These are phyloP conservation scores for Solanum gracilifrons DNA, from an alignment of 257 asterid genomes.

Conservation along the genomic window DNA sequence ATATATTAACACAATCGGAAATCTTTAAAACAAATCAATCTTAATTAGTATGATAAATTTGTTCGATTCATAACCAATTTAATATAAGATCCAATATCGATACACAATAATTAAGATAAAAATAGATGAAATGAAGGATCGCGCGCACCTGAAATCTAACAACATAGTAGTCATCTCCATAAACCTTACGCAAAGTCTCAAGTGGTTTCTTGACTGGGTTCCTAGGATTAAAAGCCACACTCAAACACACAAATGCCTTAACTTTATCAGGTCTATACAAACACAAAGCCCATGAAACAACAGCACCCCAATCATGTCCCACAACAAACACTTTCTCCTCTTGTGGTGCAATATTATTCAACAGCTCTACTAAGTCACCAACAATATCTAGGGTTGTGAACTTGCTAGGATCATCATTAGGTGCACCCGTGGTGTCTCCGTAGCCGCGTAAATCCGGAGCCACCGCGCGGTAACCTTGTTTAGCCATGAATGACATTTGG, in stretches of 20 bases:
- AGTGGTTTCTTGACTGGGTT: slow-evolving; percentile 41
- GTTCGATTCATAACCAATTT: too few species aligned
- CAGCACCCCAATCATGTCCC: slow-evolving; percentile 87
- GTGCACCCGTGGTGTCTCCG: slow-evolving; percentile 48
- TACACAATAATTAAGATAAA: not conserved
- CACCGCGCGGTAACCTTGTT: slow-evolving; percentile 45
- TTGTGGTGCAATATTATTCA: slow-evolving; percentile 26
- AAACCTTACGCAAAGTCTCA: slow-evolving; percentile 28
- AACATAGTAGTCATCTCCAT: slow-evolving; percentile 65
- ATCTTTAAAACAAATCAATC: not conserved
- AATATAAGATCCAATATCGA: too few species aligned
- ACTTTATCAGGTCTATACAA: slow-evolving; percentile 67
- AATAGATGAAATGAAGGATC: not conserved
- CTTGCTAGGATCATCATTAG: slow-evolving; percentile 21
- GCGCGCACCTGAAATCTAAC: slow-evolving; percentile 66
- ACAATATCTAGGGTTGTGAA: slow-evolving; percentile 55
- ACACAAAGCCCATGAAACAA: slow-evolving; percentile 60
- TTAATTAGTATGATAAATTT: too few species aligned
- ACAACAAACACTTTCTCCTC: slow-evolving; percentile 60
- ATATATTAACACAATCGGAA: not conserved
- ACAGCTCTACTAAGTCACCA: slow-evolving; percentile 46
- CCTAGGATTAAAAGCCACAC: slow-evolving; percentile 47
- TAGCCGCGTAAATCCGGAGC: slow-evolving; percentile 90
- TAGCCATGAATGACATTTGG: slow-evolving; percentile 55
- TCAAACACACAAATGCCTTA: slow-evolving; percentile 56